These are phyloP conservation scores for Macrolepiota fuliginosa DNA, from an alignment of 768 basidiomycete genomes.

Conservation along the genomic window DNA sequence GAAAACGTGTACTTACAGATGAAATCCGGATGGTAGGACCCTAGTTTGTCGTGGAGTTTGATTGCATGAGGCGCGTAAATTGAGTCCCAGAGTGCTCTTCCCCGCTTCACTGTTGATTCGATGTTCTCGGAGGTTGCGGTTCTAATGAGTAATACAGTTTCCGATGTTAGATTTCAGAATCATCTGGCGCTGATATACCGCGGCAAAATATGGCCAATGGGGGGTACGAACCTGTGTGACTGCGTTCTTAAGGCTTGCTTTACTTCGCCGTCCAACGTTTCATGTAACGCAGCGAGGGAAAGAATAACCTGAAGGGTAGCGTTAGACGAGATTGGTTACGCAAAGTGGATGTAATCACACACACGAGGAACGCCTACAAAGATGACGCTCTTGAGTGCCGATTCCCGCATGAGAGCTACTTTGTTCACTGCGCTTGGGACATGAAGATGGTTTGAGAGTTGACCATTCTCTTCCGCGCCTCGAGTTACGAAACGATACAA, in stretches of 20 bases:
- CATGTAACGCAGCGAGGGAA: conserved; percentile 72
- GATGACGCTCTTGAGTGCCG: conserved; percentile 84
- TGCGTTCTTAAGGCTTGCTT: conserved; percentile 64
- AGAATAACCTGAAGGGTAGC: conserved; percentile 66
- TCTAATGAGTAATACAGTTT: conserved; percentile 36
- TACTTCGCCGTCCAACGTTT: conserved; percentile 80
- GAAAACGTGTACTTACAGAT: conserved; percentile 65
- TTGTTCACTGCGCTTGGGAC: conserved; percentile 60
- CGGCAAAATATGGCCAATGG: conserved; percentile 13
- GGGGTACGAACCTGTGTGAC: conserved; percentile 53
- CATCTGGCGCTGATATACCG: conserved; percentile 12
- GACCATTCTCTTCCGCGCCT: conserved; percentile 32
- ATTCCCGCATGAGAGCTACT: conserved; percentile 86
- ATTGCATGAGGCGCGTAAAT: conserved; percentile 89
- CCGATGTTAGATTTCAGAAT: conserved; percentile 13
- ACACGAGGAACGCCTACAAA: conserved; percentile 88
- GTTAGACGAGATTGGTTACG: conserved; percentile 6
- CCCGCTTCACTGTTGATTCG: conserved; percentile 66
- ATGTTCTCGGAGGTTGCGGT: conserved; percentile 60
- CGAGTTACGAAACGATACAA: conserved; percentile 78
- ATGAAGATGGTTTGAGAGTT: conserved; percentile 37
- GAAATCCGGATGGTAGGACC: conserved; percentile 90
- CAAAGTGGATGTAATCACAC: conserved; percentile 25
- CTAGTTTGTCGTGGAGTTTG: conserved; percentile 87
- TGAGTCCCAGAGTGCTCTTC: conserved; percentile 73